phyloP scores from a whole-genome alignment of 2,329 filamentous ascomycete species.

The Scortechinia acanthostroma region DNA sequence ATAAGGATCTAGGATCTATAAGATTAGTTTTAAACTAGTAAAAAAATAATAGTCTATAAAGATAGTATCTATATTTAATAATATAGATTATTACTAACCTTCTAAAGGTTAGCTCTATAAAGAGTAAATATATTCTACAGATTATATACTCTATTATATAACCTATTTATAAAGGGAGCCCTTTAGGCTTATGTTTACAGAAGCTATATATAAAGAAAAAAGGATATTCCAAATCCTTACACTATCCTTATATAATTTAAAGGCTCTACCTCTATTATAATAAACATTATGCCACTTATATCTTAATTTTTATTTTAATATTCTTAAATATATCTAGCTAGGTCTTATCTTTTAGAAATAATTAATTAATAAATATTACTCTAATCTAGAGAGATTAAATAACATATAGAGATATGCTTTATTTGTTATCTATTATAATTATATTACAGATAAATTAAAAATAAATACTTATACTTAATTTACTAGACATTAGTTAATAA shows the following conservation, averaged over 20 bases:
- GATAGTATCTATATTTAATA: background rate
- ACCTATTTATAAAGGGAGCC: too few relatives aligned
- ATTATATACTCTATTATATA: background rate
- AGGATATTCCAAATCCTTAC: background rate
- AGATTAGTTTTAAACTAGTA: background rate
- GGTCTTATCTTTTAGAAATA: too few relatives aligned
- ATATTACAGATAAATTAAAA: too few relatives aligned
- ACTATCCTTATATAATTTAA: too few relatives aligned
- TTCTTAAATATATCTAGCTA: too few relatives aligned
- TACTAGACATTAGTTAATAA: too few relatives aligned
- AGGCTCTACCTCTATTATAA: too few relatives aligned
- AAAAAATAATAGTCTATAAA: background rate
- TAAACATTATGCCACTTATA: too few relatives aligned
- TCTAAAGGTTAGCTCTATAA: background rate
- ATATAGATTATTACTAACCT: background rate
- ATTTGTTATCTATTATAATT: background rate
- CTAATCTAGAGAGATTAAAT: background rate
- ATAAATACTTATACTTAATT: too few relatives aligned
- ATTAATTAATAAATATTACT: too few relatives aligned
- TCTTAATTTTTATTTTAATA: too few relatives aligned
- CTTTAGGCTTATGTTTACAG: too few relatives aligned
- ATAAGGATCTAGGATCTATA: background rate
- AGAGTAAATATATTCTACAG: background rate
- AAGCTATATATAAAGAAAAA: background rate
- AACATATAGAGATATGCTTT: background rate